Percentiles rank a stretch among this genome's conserved stretches.
Evolutionary conservation across 257 asterid species (phyloP).

Genomic region (Sherardia arvensis): DNA sequence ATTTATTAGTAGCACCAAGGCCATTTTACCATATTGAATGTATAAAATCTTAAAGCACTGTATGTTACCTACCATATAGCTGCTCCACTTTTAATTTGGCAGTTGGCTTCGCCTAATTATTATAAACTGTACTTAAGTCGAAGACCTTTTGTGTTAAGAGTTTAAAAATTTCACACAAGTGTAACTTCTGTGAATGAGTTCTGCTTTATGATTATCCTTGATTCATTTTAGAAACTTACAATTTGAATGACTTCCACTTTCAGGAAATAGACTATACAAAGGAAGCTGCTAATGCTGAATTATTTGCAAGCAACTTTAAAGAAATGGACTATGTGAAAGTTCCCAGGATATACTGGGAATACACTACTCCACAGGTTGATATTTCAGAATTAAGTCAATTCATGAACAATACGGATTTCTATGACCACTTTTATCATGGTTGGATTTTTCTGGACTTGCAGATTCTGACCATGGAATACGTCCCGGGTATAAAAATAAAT

Average conservation of each 20-base stretch:
- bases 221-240: background rate
- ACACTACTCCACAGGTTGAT: constrained; percentile 83
- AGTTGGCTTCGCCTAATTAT: background rate
- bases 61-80: background rate
- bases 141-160: background rate
- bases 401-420: constrained; percentile 8
- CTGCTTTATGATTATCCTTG: background rate
- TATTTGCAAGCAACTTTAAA: constrained; percentile 68
- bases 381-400: constrained; percentile 13
- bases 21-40: too few species aligned
- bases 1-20: background rate
- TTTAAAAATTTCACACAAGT: background rate
- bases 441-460: constrained; percentile 16
- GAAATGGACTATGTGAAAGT: constrained; percentile 78
- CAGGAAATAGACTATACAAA: constrained; percentile 87
- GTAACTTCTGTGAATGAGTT: background rate
- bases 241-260: constrained; percentile 8
- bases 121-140: background rate
- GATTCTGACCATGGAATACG: constrained; percentile 88
- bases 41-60: background rate
- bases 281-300: constrained; percentile 83
- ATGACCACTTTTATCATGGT: constrained; percentile 12
- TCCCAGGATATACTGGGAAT: constrained; percentile 75
- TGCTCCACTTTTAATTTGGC: background rate
- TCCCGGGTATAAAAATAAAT: constrained; percentile 88